A percentile compares a stretch with the other conserved stretches of the same genome.
Evolutionary conservation across 1,284 basidiomycete genomes (phyloP).

Genomic region (Fomes fomentarius): DNA sequence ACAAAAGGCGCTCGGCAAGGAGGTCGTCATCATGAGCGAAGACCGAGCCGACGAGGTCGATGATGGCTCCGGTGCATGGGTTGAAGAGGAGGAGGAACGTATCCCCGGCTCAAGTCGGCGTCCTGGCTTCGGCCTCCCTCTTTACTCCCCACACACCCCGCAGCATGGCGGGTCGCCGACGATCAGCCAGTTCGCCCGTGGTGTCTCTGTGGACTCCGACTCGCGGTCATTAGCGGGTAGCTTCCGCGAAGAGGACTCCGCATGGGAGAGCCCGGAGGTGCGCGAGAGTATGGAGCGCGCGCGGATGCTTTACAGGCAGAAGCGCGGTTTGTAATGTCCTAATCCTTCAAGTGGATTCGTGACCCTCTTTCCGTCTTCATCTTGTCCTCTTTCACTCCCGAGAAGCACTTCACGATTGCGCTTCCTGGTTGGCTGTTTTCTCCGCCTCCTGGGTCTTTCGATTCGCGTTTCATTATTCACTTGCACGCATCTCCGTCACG

Average conservation of each 20-base stretch:
- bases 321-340: conserved; percentile 12
- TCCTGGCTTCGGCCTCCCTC: conserved; percentile 30
- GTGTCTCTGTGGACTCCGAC: conserved; percentile 37
- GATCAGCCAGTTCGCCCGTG: conserved; percentile 35
- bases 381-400: neutral
- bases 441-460: neutral
- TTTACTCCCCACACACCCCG: conserved; percentile 36
- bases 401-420: neutral
- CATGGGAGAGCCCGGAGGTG: conserved; percentile 62
- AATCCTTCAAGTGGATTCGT: neutral
- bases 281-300: conserved; percentile 67
- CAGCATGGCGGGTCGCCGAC: conserved; percentile 36
- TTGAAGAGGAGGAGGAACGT: conserved; percentile 31
- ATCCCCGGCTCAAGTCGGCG: conserved; percentile 31
- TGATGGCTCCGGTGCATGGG: conserved; percentile 73
- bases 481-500: conserved; percentile 13
- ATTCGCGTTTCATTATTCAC: neutral
- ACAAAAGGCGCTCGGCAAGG: conserved; percentile 66
- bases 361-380: neutral
- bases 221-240: conserved; percentile 27
- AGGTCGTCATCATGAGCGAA: conserved; percentile 76
- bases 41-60: conserved; percentile 72
- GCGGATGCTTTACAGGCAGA: conserved; percentile 43
- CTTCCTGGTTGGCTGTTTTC: neutral
- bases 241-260: conserved; percentile 40